Base-by-base conservation (phyloP, 805 yeast genomes). In the Wickerhamiella dianesei region DNA sequence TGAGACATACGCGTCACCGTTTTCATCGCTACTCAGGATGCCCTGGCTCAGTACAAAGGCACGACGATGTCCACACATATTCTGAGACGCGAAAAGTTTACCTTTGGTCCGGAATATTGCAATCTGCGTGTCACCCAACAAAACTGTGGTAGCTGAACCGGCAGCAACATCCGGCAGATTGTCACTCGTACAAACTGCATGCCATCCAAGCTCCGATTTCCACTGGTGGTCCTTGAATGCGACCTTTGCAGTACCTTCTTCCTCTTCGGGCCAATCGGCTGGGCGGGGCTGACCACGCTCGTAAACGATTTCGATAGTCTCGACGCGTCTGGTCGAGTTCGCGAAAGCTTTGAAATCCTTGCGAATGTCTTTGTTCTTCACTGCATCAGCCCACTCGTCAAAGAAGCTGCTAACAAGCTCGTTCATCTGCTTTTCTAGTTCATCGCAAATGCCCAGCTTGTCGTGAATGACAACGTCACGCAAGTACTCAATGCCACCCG, bases 21-120 rank as follows among this genome's bases (percentile, higher is more conserved):
- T 53, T 29, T 58, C 64, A 48, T 64, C 67, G 21, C 59, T 55
- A 3, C 63, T 59, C 13, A 64, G 41, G 18, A 64, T 60, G 40
- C 69, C 69, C 48, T 64, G 67, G 20, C 61, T 57, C 32, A 66
- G 50, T 1, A 64, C 66, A 56, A 66, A 66, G 0, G 70, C 64
- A n/a, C 67, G 53, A 32, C 63, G 60, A 47, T 66, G 68, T n/a
- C 66, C 66, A 52, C 70, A 66, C 68, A 66, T 64, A 50, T 65
- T 65, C 44, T 66, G 70, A 13, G 65, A 64, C n/a, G 67, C 64
- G 43, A 53, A 63, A 5, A 64, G 52, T 46, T 58, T 57, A n/a
- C 56, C 65, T n/a, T 56, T 49, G n/a, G 58, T 49, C 40, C 66
- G 50, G 58, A 63, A 66, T 0, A 66, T 25, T 0, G 70, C 69